phyloP scores from a whole-genome alignment of 495 filamentous ascomycete species.

The Daldinia vernicosa region DNA sequence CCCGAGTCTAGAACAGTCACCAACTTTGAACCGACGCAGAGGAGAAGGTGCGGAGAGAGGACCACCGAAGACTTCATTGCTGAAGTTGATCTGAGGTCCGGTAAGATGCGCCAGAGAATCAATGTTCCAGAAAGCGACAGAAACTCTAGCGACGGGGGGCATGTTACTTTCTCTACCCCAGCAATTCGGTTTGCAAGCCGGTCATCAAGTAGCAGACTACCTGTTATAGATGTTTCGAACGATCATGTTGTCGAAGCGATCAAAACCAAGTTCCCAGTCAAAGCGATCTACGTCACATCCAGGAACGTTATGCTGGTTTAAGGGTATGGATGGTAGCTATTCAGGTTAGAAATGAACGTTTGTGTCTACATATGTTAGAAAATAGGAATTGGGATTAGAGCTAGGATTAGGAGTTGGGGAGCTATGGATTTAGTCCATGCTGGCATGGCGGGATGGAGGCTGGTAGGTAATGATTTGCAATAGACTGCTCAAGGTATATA shows the following conservation, averaged over 20 bases:
- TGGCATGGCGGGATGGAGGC: slow-evolving; percentile 6
- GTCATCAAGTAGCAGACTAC: slow-evolving; percentile 38
- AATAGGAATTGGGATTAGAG: not conserved
- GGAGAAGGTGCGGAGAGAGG: slow-evolving; percentile 19
- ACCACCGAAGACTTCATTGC: slow-evolving; percentile 40
- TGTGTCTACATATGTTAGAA: not conserved
- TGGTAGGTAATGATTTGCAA: not conserved
- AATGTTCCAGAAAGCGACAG: slow-evolving; percentile 40
- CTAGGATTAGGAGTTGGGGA: slow-evolving; percentile 8
- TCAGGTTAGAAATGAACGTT: not conserved
- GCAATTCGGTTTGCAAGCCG: slow-evolving; percentile 42
- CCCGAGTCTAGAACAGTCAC: slow-evolving; percentile 32
- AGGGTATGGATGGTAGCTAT: no score
- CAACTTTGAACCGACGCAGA: slow-evolving; percentile 33
- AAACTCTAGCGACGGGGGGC: slow-evolving; percentile 33
- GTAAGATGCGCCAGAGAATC: slow-evolving; percentile 41
- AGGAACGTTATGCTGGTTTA: slow-evolving; percentile 39
- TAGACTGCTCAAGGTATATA: slow-evolving; percentile 2
- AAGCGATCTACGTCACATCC: slow-evolving; percentile 40
- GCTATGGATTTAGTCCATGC: not conserved
- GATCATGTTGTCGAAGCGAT: slow-evolving; percentile 35
- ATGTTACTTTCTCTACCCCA: slow-evolving; percentile 38
- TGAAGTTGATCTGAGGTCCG: slow-evolving; percentile 38
- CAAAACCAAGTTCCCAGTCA: slow-evolving; percentile 30
- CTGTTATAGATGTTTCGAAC: slow-evolving; percentile 33